These are phyloP conservation scores for Haplosporangium gracile DNA, from an alignment of 192 early-diverging fungal genomes.

Conservation along the genomic window DNA sequence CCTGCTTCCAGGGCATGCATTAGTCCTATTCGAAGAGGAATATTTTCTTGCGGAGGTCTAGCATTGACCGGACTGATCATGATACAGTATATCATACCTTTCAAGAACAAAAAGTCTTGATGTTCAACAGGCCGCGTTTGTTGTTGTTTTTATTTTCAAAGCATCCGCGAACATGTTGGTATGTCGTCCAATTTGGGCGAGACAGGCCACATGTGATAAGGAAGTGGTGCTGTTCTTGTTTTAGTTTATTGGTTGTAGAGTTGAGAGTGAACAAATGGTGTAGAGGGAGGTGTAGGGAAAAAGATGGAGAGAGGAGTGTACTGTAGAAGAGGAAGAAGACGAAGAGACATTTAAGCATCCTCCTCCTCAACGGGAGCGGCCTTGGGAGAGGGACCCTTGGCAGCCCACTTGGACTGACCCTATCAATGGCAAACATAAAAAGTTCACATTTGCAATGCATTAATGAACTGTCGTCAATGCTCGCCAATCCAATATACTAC, in stretches of 20 bases:
- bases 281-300: neutral
- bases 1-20: no score
- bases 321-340: neutral
- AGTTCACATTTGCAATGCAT: neutral
- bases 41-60: no score
- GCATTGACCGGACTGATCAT: no score
- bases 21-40: no score
- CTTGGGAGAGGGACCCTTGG: conserved; percentile 40
- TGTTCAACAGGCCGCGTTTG: neutral
- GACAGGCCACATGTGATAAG: neutral
- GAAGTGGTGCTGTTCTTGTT: neutral
- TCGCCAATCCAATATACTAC: neutral
- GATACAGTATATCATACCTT: neutral
- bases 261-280: neutral
- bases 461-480: neutral
- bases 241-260: conserved; percentile 1
- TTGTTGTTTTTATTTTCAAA: neutral
- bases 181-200: neutral
- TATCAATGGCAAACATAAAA: conserved; percentile 6
- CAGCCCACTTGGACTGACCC: conserved; percentile 35
- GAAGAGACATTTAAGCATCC: conserved; percentile 33
- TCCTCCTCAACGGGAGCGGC: conserved; percentile 31
- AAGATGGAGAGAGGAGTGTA: neutral
- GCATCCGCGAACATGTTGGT: neutral
- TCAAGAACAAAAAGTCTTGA: neutral